Evolutionary conservation across 2,329 filamentous ascomycete genomes (phyloP).

Genomic region (Neocucurbitaria cava): DNA sequence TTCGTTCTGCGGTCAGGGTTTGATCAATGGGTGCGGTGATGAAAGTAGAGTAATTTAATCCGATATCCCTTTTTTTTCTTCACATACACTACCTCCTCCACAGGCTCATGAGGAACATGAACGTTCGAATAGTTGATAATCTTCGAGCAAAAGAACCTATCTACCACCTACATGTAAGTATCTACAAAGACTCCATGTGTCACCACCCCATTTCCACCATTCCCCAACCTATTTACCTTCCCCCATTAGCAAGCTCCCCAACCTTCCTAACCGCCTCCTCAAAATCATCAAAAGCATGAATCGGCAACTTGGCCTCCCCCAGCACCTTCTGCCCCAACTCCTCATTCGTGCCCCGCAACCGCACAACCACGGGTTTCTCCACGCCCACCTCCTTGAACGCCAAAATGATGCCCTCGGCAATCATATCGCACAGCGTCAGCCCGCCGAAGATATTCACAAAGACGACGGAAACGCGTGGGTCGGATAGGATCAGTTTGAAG

Average conservation of each 20-base stretch:
- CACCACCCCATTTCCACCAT: not conserved
- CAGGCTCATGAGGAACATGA: not conserved
- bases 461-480: slow-evolving; percentile 74
- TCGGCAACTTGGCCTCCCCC: slow-evolving; percentile 68
- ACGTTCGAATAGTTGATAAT: not conserved
- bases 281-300: slow-evolving; percentile 77
- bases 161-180: not conserved
- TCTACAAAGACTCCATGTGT: not conserved
- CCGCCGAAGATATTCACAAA: slow-evolving; percentile 77
- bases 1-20: slow-evolving; percentile 17
- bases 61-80: slow-evolving; percentile 9
- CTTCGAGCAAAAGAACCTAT: not conserved
- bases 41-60: slow-evolving; percentile 34
- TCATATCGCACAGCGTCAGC: slow-evolving; percentile 79
- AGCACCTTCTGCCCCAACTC: slow-evolving; percentile 73
- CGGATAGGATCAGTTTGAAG: slow-evolving; percentile 75
- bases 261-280: slow-evolving; percentile 65
- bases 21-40: slow-evolving; percentile 11
- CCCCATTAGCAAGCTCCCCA: slow-evolving; percentile 35
- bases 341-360: slow-evolving; percentile 78
- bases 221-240: slow-evolving; percentile 4
- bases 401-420: slow-evolving; percentile 74
- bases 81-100: not conserved
- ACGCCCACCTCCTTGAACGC: slow-evolving; percentile 74
- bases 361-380: slow-evolving; percentile 73